Percentiles rank a stretch among this genome's conserved stretches.
Evolutionary conservation across 1,284 basidiomycete species (phyloP).

Genomic region (Ganoderma leucocontextum): DNA sequence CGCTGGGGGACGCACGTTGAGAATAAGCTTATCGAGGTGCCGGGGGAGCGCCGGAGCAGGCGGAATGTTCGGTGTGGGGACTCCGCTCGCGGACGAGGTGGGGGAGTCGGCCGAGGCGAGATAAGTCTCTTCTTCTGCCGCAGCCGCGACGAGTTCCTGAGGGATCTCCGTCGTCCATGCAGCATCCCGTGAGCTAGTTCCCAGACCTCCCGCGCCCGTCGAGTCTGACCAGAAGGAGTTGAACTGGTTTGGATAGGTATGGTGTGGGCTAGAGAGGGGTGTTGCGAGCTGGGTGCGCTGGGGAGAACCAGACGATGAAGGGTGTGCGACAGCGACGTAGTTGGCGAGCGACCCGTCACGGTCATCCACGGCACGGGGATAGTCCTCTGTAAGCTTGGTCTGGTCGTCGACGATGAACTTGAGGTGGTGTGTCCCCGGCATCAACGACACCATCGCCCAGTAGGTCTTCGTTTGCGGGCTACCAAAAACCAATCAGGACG

Average conservation of each 20-base stretch:
- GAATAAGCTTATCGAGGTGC: slow-evolving; percentile 93
- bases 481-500: slow-evolving; percentile 11
- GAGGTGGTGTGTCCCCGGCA: slow-evolving; percentile 94
- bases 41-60: slow-evolving; percentile 88
- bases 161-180: slow-evolving; percentile 84
- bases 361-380: slow-evolving; percentile 93
- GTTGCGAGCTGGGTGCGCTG: slow-evolving; percentile 29
- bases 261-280: slow-evolving; percentile 35
- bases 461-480: slow-evolving; percentile 50
- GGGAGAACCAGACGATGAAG: slow-evolving; percentile 43
- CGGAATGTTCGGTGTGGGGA: slow-evolving; percentile 79
- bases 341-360: slow-evolving; percentile 92
- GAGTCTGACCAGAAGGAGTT: slow-evolving; percentile 58
- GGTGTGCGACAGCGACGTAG: slow-evolving; percentile 75
- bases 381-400: slow-evolving; percentile 81
- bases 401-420: slow-evolving; percentile 96
- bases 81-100: slow-evolving; percentile 40
- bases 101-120: slow-evolving; percentile 54
- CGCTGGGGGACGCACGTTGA: slow-evolving; percentile 65
- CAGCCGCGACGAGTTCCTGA: slow-evolving; percentile 76
- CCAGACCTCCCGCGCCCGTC: slow-evolving; percentile 45
- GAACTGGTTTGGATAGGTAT: slow-evolving; percentile 40
- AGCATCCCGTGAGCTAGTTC: slow-evolving; percentile 43
- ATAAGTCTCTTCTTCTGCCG: slow-evolving; percentile 85
- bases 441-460: slow-evolving; percentile 63